Evolutionary conservation across 1,284 basidiomycete species (phyloP), one percentile per base, ranked within the genome.

Genomic region (Acaromyces ingoldii): DNA sequence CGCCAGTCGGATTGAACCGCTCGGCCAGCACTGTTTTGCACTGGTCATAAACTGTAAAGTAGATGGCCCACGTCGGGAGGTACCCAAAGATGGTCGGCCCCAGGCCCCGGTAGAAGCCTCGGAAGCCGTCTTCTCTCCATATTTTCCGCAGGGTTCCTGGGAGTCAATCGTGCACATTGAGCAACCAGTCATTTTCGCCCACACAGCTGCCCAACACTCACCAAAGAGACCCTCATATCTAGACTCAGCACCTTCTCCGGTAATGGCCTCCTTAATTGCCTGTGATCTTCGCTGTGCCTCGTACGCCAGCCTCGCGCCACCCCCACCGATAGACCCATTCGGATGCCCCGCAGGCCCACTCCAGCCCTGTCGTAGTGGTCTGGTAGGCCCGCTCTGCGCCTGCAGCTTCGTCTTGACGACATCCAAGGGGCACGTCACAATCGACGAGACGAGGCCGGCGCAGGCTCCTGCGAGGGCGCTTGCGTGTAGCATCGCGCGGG

Each of bases 371-470:
- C 42, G 17, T 22, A 29, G 26, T 26, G 42, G 28, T 29, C 25
- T 45, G n/a, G 25, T 26, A 13, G 36, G 38, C 26, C 33, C 48
- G 21, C 48, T 25, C 24, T 95, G 90, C 17, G 95, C 93, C 79
- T 98, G 93, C 39, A 98, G 78, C 63, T 89, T 89, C 0, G 93
- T 98, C 81, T 98, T 98, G 77, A 98, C 82, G 40, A 98, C 93
- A 76, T 98, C 93, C 53, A 98, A 82, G 6, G 93, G 93, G 76
- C 95, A 98, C 7, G 93, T 98, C 55, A 91, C 88, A 61, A 98
- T 82, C 76, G 88, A 90, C 50, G 89, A 87, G 63, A 92, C 87
- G 56, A 98, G 81, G 56, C 93, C 93, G 51, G 82, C 81, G 2
- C 79, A 81, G 0, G 80, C 81, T 17, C 81, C 81, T 1, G 81